These are phyloP conservation scores for Ophiostoma piceae DNA, from an alignment of 2,329 filamentous ascomycete species.

Conservation along the genomic window DNA sequence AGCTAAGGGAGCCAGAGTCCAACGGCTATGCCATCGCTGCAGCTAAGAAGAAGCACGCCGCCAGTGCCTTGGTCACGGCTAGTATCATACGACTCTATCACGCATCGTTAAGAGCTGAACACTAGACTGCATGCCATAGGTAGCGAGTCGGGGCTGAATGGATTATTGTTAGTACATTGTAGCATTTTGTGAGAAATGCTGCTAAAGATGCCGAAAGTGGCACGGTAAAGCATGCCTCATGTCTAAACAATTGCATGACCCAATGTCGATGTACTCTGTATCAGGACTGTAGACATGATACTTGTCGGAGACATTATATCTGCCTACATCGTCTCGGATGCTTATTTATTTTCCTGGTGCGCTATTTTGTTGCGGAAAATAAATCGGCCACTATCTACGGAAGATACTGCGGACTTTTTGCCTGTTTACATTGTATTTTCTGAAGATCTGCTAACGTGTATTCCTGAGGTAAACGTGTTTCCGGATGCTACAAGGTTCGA, in stretches of 20 bases:
- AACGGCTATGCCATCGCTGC: background rate
- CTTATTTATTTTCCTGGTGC: slow-evolving; percentile 16
- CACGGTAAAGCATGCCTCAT: background rate
- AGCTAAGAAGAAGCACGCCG: background rate
- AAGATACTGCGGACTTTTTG: background rate
- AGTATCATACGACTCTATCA: background rate
- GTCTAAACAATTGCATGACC: background rate
- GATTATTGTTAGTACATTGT: too few relatives aligned
- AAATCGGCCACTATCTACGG: slow-evolving; percentile 7
- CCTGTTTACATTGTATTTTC: background rate
- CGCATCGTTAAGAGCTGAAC: background rate
- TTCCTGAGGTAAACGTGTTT: background rate
- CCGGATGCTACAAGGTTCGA: background rate
- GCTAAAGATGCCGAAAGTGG: background rate
- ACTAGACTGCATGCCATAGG: background rate
- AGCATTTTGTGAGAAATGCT: too few relatives aligned
- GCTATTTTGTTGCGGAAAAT: slow-evolving; percentile 16
- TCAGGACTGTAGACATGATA: background rate
- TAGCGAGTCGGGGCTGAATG: background rate
- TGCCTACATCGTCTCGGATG: background rate
- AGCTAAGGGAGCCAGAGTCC: background rate
- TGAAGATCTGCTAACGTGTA: background rate
- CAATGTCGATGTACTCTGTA: background rate
- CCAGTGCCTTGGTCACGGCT: background rate
- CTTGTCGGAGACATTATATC: slow-evolving; percentile 11